Base-by-base conservation (phyloP, 164 flowering plant genomes). In the Vitis riparia region DNA sequence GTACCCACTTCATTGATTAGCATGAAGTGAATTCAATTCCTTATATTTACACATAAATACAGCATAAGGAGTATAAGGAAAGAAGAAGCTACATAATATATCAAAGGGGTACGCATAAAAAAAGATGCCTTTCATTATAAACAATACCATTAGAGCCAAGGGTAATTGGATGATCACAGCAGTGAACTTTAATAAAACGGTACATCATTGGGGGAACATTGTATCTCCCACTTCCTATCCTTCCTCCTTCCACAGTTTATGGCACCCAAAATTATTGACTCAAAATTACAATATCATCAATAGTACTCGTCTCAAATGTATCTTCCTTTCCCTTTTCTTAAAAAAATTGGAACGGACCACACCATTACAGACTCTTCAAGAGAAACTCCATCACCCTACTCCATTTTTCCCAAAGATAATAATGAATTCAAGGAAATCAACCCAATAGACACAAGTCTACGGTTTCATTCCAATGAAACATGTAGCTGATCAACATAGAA, bases 161-260 rank as follows among this genome's bases (percentile, higher is more conserved):
- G 65, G 52, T 65, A 48, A 14, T 50, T 8, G 65, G 59, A 51
- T 63, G 51, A 17, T 51, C 53, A 57, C 27, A 66, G 51, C 57
- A 67, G 17, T 16, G 16, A 65, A 55, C 56, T 49, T 37, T 44
- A 69, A 17, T 44, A 65, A 44, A 66, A 69, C 68, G 73, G 69
- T 66, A 65, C 79, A 77, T 67, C 59, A 50, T 68, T 13, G 32
- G 15, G 69, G 65, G 59, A 70, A 47, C 73, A 56, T 55, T 23
- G 68, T 10, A 55, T 60, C 63, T 52, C 55, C 61, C 37, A 32
- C 52, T 51, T 29, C 62, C 63, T 32, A 52, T 23, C 44, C 44
- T 51, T 32, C 16, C 52, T 32, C 16, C 52, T 32, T 15, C 47
- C 48, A 6, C 55, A 65, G 12, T 62, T 12, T 14, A 16, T 2